Evolutionary conservation across 371 early-diverging fungal genomes (phyloP), one percentile per base, ranked within the genome.

Genomic region (Batkoa obscura): DNA sequence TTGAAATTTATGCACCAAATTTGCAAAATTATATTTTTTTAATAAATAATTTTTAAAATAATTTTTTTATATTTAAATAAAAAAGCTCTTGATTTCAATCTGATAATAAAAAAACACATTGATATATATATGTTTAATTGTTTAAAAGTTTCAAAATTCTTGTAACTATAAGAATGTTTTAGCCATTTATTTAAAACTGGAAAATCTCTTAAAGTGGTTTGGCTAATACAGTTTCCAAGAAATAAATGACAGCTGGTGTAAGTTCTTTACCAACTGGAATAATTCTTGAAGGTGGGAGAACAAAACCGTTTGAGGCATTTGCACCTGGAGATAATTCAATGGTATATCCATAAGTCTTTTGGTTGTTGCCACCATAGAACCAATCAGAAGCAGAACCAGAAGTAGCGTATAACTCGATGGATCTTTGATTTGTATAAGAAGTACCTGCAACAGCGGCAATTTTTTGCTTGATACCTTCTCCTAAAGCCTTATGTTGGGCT

Each of bases 371-470:
- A 12, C 54, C 59, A 23, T 52, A 59, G 37, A 51, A 59, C 50
- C 50, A 59, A 47, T 59, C 59, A 36, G 31, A 31, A 6, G 53
- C 59, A 30, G 42, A 15, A 23, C 59, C 59, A 1, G 53, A 52
- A 36, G 54, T 47, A 30, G 50, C 32, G 58, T 58, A 58, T 3
- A 58, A 35, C 3, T 50, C 51, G 32, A 48, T 42, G 13, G 32
- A 30, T 43, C 41, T 52, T 30, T 59, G 34, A 37, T 34, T 23
- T 3, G 23, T 30, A 47, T 51, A 52, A 12, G n/a, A 13, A 3
- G 34, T 42, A 9, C 53, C 54, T 12, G 23, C 2, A n/a, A 39
- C 47, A 17, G 9, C 13, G 3, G 42, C n/a, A 32, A 59, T 59
- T 2, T 33, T 38, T 2, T 30, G 0, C 15, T 15, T 35, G 30